Conservation (phyloP, 495 filamentous ascomycete genomes). For the Hyphodiscus hymeniophilus region DNA sequence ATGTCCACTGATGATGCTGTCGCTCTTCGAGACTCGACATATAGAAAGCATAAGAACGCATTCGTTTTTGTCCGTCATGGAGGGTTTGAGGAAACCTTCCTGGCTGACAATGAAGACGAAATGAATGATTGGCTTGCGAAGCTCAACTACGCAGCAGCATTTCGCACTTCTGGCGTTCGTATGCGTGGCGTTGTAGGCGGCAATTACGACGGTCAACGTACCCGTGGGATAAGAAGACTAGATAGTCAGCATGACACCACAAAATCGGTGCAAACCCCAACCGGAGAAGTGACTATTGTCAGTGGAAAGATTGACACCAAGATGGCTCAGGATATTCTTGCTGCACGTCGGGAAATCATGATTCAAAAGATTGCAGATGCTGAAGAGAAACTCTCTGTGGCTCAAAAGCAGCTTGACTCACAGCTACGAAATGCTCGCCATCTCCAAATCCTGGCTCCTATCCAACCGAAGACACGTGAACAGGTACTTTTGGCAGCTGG, state of each 20-base stretch:
- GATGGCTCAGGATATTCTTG: slow-evolving; percentile 73
- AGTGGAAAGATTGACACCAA: slow-evolving; percentile 67
- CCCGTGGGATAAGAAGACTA: slow-evolving; percentile 62
- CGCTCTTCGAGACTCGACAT: slow-evolving; percentile 73
- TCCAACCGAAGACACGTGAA: slow-evolving; percentile 79
- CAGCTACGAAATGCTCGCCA: slow-evolving; percentile 89
- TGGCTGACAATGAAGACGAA: slow-evolving; percentile 80
- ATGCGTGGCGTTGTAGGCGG: slow-evolving; percentile 81
- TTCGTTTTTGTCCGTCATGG: slow-evolving; percentile 88
- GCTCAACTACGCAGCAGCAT: slow-evolving; percentile 92
- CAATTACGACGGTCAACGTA: slow-evolving; percentile 74
- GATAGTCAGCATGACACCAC: slow-evolving; percentile 43
- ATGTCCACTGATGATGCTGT: slow-evolving; percentile 92
- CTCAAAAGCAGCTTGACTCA: slow-evolving; percentile 68
- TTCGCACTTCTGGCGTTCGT: slow-evolving; percentile 83
- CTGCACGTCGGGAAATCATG: slow-evolving; percentile 75
- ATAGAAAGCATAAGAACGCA: slow-evolving; percentile 94
- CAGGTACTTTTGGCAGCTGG: slow-evolving; percentile 77
- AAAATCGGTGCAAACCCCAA: slow-evolving; percentile 56
- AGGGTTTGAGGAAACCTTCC: slow-evolving; percentile 80
- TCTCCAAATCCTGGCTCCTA: slow-evolving; percentile 78
- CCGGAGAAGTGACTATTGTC: slow-evolving; percentile 59
- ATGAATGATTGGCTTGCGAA: slow-evolving; percentile 98
- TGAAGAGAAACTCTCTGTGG: slow-evolving; percentile 67
- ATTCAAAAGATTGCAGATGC: slow-evolving; percentile 71